A percentile compares a stretch with the other conserved stretches of the same genome.
Conservation (phyloP, 139 green algal species). For the Chlamydomonas schloesseri region DNA sequence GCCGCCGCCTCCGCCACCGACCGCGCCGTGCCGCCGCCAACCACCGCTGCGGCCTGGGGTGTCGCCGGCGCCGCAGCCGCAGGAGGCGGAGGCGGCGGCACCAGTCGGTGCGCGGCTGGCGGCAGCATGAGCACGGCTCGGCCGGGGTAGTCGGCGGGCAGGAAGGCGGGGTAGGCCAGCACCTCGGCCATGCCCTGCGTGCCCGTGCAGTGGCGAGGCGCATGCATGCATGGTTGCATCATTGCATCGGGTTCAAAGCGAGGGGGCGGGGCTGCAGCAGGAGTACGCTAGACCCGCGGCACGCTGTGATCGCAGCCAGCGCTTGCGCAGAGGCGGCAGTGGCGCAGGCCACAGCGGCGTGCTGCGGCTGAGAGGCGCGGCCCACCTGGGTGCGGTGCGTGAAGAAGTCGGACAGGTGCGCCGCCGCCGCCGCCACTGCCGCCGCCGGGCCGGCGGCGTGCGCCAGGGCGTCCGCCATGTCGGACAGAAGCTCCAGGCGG, state of each 20-base stretch:
- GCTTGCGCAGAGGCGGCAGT: too few relatives aligned
- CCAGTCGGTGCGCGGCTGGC: neutral
- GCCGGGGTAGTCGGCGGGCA: neutral
- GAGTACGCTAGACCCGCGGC: too few relatives aligned
- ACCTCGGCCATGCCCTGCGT: conserved; percentile 25
- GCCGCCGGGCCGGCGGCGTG: neutral
- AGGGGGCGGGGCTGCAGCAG: too few relatives aligned
- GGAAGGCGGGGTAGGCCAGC: conserved; percentile 19
- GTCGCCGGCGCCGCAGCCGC: neutral
- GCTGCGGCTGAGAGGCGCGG: too few relatives aligned
- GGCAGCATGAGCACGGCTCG: neutral
- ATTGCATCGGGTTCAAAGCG: too few relatives aligned
- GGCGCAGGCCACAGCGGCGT: too few relatives aligned
- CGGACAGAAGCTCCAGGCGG: neutral
- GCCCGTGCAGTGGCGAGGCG: too few relatives aligned
- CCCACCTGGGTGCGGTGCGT: conserved; percentile 27
- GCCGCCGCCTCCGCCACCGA: neutral
- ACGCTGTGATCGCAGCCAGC: too few relatives aligned
- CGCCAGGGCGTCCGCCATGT: neutral
- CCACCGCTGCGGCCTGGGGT: too few relatives aligned
- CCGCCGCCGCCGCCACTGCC: neutral
- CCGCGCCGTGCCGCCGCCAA: neutral
- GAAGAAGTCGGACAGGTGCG: conserved; percentile 15
- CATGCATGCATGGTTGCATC: too few relatives aligned
- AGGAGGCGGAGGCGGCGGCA: neutral